A percentile compares a stretch with the other conserved stretches of the same genome.
Conservation (phyloP, 1,284 basidiomycete species). For the Naganishia liquefaciens region DNA sequence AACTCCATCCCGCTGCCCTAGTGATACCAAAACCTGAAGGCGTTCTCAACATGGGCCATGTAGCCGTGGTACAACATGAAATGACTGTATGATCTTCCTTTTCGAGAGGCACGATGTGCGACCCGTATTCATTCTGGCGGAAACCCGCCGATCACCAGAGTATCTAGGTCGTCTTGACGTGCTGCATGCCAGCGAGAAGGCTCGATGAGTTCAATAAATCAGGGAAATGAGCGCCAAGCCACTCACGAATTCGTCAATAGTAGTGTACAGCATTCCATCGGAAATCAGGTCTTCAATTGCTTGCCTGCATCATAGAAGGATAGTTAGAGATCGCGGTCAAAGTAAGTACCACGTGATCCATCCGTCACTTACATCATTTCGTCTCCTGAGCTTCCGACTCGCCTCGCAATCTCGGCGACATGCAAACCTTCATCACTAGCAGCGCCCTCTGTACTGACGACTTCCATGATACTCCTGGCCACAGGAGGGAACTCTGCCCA, state of each 20-base stretch:
- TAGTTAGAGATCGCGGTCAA: conserved; percentile 25
- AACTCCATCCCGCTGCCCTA: too few relatives aligned
- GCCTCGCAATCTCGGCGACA: conserved; percentile 61
- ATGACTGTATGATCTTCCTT: too few relatives aligned
- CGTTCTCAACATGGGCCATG: too few relatives aligned
- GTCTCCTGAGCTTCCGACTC: conserved; percentile 39
- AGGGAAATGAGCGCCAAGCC: not conserved
- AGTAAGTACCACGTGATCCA: conserved; percentile 7
- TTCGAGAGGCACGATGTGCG: too few relatives aligned
- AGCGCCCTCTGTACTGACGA: conserved; percentile 55
- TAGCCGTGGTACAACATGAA: too few relatives aligned
- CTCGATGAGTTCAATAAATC: not conserved
- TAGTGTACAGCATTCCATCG: conserved; percentile 67
- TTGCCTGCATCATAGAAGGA: conserved; percentile 52
- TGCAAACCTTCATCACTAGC: conserved; percentile 62
- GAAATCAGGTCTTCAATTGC: conserved; percentile 70
- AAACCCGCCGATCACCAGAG: too few relatives aligned
- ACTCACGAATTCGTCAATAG: conserved; percentile 62
- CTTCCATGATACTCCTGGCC: conserved; percentile 66
- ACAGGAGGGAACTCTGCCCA: conserved; percentile 61
- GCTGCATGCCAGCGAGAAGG: not conserved
- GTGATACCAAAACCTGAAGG: too few relatives aligned
- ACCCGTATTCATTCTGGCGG: too few relatives aligned
- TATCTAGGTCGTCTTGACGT: conserved; percentile 25
- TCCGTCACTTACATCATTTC: conserved; percentile 54